Evolutionary conservation across 352 stramenopile species (phyloP), one percentile per base, ranked within the genome.

Genomic region (Phytophthora rubi): DNA sequence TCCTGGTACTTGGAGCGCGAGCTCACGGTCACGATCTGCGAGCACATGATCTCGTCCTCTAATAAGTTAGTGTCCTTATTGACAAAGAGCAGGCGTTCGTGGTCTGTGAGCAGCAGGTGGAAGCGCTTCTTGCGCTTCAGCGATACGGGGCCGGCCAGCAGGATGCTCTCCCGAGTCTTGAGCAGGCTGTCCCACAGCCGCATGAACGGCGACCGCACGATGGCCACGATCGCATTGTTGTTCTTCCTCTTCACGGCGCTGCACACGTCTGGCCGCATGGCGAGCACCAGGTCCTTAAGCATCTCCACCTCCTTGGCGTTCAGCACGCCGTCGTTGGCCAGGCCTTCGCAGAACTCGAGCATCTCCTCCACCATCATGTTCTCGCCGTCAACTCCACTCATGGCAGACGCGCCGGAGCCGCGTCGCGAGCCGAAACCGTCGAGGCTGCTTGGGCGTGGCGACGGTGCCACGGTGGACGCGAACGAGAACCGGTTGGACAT

Each of bases 31-130:
- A 95, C 86, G 65, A 95, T 93, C 62, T 94, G 88, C 12, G 83
- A 86, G 76, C 88, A 94, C 82, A 95, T 92, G 75, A 95, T 88
- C 73, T 95, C 88, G 70, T 95, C 88, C 60, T 95, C 88, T 73
- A 95, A 83, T 82, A 92, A 83, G 75, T 95, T 95, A 72, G 86
- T 92, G 56, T 92, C 86, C 73, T 92, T 92, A 82, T 95, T 95
- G 65, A 95, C 82, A 75, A 95, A 92, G 32, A 95, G 74, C 56
- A 95, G 73, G 10, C 88, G 88, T 70, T 95, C 88, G 73, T 95
- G 86, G 64, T 94, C 85, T 39, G 88, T 95, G 44, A 95, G 80
- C 55, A 95, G 69, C 63, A 95, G 56, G 63, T 95, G 88, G 68
- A 90, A 95, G 21, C 85, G 83, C 62, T 94, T 93, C 75, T 95